These are phyloP conservation scores for Lentinula raphanica DNA, from an alignment of 768 basidiomycete genomes.

Conservation along the genomic window DNA sequence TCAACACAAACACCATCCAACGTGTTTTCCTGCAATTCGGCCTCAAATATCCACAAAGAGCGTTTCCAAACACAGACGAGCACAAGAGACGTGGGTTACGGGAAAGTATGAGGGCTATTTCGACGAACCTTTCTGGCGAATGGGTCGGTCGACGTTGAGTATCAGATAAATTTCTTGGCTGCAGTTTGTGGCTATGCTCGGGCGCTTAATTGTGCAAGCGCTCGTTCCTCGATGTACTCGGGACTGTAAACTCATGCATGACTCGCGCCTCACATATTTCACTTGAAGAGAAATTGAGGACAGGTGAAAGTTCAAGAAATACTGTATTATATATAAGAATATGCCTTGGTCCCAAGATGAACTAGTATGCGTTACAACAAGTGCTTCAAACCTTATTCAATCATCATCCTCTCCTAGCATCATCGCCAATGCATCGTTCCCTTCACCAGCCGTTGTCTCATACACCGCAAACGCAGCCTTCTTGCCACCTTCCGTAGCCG, in stretches of 20 bases:
- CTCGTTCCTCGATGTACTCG: too few species aligned
- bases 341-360: too few species aligned
- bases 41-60: background rate
- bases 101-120: background rate
- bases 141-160: background rate
- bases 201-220: too few species aligned
- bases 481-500: constrained; percentile 21
- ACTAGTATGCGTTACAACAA: too few species aligned
- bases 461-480: constrained; percentile 75
- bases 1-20: background rate
- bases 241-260: too few species aligned
- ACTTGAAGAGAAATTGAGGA: too few species aligned
- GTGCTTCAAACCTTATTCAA: too few species aligned
- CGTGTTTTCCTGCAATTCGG: background rate
- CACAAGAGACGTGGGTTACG: too few species aligned
- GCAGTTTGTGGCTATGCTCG: background rate
- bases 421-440: constrained; percentile 64
- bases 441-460: constrained; percentile 56
- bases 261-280: too few species aligned
- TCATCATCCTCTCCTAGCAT: constrained; percentile 56
- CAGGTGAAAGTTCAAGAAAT: too few species aligned
- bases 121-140: background rate
- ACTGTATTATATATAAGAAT: too few species aligned
- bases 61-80: background rate
- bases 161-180: too few species aligned